Conservation (phyloP, 108 stramenopile genomes). For the Cyclotella baltica region DNA sequence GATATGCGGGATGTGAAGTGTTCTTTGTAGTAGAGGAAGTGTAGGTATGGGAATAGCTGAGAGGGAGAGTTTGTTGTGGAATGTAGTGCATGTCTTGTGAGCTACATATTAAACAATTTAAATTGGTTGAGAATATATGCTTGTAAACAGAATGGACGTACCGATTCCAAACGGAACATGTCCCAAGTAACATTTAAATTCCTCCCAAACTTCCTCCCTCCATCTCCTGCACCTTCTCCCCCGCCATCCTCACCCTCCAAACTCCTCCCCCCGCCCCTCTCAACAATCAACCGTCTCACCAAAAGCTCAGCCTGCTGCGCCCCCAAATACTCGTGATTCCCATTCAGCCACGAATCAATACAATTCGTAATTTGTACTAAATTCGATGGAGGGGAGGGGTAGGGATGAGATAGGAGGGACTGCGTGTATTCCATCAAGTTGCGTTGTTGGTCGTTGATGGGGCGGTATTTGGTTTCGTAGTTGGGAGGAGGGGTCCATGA, state of each 20-base stretch:
- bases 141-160: not conserved
- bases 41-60: conserved; percentile 21
- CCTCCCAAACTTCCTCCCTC: not conserved
- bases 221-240: no score
- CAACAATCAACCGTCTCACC: conserved; percentile 37
- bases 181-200: conserved; percentile 30
- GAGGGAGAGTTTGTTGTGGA: no score
- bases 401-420: conserved; percentile 16
- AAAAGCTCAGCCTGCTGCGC: conserved; percentile 39
- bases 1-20: conserved; percentile 20
- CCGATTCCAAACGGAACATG: conserved; percentile 19
- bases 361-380: conserved; percentile 32
- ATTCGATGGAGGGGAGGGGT: conserved; percentile 18
- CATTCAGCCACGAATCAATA: conserved; percentile 31
- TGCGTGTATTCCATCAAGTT: conserved; percentile 19
- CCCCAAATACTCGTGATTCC: conserved; percentile 35
- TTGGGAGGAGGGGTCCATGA: not conserved
- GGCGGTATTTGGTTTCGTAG: not conserved
- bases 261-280: conserved; percentile 34
- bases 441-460: conserved; percentile 9
- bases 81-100: not conserved
- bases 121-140: not conserved
- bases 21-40: conserved; percentile 18
- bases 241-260: not conserved
- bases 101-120: not conserved